Evolutionary conservation across 306 rosid genomes (phyloP).

Genomic region (Leucaena leucocephala): DNA sequence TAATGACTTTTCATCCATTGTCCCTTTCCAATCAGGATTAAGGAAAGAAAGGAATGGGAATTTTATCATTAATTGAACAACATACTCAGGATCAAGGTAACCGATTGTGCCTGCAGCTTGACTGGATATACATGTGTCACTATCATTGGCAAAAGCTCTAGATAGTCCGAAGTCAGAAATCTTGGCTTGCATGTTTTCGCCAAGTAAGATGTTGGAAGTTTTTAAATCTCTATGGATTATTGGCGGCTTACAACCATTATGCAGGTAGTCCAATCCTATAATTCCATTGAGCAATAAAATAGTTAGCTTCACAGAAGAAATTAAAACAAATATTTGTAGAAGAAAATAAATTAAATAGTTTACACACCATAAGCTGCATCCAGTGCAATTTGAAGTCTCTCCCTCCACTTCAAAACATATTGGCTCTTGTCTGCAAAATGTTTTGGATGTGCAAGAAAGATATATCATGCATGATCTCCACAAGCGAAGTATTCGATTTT

Average conservation of each 20-base stretch:
- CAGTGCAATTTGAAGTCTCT: constrained; percentile 29
- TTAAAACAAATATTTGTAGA: neutral
- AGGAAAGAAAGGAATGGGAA: neutral
- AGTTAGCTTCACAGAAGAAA: neutral
- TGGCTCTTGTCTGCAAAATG: neutral
- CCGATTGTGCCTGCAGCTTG: neutral
- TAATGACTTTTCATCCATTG: too few species aligned
- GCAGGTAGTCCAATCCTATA: neutral
- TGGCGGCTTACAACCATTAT: neutral
- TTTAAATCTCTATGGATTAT: neutral
- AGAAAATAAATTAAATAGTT: neutral
- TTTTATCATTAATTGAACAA: neutral
- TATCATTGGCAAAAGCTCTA: neutral
- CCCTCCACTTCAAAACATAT: neutral
- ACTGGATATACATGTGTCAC: neutral
- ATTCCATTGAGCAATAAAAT: neutral
- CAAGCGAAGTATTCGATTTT: neutral
- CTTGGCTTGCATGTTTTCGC: neutral
- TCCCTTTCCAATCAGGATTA: neutral
- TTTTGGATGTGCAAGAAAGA: neutral
- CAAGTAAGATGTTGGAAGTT: neutral
- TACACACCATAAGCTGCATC: constrained; percentile 33
- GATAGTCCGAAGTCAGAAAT: neutral
- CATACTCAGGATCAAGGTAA: constrained; percentile 33
- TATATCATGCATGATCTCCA: neutral